Evolutionary conservation across 805 yeast species (phyloP).

Genomic region (Candida germanica): DNA sequence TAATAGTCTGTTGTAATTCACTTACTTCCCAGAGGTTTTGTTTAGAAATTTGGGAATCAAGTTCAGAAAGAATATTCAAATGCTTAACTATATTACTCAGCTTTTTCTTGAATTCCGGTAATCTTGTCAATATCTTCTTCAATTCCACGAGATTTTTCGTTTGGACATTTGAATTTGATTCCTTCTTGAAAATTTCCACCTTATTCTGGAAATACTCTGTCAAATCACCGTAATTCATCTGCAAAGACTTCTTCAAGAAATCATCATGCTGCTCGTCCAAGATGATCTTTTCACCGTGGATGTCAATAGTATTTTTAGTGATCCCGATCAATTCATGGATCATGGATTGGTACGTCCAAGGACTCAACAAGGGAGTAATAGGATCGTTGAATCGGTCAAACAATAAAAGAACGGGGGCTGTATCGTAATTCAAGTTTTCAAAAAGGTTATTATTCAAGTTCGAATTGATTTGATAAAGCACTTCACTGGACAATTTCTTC

Average conservation of each 20-base stretch:
- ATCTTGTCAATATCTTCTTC: conserved; percentile 85
- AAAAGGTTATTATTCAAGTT: conserved; percentile 58
- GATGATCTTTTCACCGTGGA: conserved; percentile 46
- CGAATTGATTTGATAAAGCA: conserved; percentile 54
- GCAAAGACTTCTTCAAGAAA: conserved; percentile 80
- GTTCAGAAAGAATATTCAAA: conserved; percentile 83
- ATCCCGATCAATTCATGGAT: conserved; percentile 89
- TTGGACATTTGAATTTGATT: conserved; percentile 73
- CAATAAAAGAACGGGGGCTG: conserved; percentile 70
- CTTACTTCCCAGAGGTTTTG: conserved; percentile 77
- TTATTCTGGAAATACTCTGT: conserved; percentile 84
- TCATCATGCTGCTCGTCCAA: conserved; percentile 64
- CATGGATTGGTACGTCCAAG: conserved; percentile 99
- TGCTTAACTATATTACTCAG: conserved; percentile 90
- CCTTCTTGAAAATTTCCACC: conserved; percentile 75
- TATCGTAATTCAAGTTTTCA: conserved; percentile 63
- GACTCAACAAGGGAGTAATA: conserved; percentile 83
- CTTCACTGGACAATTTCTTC: conserved; percentile 64
- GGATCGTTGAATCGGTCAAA: conserved; percentile 90
- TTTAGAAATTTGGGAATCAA: conserved; percentile 67
- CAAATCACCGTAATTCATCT: conserved; percentile 88
- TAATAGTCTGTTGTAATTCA: conserved; percentile 84
- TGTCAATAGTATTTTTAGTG: conserved; percentile 71
- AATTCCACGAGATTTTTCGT: conserved; percentile 74
- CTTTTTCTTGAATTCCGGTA: conserved; percentile 88